Percentiles rank a stretch among this genome's conserved stretches.
These are phyloP conservation scores for Rhizopogon vesiculosus DNA, from an alignment of 768 basidiomycete genomes.

Conservation along the genomic window DNA sequence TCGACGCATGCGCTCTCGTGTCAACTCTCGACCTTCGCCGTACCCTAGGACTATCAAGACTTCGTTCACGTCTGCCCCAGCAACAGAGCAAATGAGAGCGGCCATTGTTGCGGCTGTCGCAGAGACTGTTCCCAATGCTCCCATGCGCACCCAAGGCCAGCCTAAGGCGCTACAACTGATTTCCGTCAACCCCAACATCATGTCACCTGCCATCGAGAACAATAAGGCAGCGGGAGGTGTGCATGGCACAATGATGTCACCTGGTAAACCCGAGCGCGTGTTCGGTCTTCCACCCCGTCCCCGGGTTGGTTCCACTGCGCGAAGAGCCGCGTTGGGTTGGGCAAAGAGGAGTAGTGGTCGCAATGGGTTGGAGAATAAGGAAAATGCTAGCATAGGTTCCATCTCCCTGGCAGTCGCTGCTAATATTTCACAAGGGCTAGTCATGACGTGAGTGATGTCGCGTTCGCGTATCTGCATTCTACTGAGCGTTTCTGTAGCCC, in stretches of 20 bases:
- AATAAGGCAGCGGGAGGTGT: constrained; percentile 18
- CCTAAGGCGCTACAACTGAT: constrained; percentile 38
- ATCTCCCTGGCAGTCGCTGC: neutral
- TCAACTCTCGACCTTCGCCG: constrained; percentile 67
- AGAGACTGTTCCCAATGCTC: constrained; percentile 13
- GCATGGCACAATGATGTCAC: constrained; percentile 27
- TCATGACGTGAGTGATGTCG: constrained; percentile 49
- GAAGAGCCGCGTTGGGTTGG: constrained; percentile 59
- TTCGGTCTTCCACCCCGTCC: constrained; percentile 35
- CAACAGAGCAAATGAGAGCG: constrained; percentile 31
- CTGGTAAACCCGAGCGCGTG: constrained; percentile 24
- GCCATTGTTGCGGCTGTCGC: constrained; percentile 15
- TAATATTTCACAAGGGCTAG: constrained; percentile 28
- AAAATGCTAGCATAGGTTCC: constrained; percentile 21
- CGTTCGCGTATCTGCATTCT: neutral
- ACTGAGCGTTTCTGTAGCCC: constrained; percentile 24
- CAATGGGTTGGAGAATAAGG: constrained; percentile 50
- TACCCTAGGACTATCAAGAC: constrained; percentile 57
- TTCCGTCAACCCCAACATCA: constrained; percentile 37
- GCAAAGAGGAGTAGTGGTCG: constrained; percentile 56
- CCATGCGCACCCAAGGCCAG: constrained; percentile 13
- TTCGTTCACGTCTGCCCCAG: constrained; percentile 32
- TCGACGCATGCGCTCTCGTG: constrained; percentile 60
- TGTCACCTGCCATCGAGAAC: constrained; percentile 33
- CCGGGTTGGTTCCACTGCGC: constrained; percentile 48